phyloP scores from a whole-genome alignment of 2,329 filamentous ascomycete genomes.

The Exophiala viscosa region DNA sequence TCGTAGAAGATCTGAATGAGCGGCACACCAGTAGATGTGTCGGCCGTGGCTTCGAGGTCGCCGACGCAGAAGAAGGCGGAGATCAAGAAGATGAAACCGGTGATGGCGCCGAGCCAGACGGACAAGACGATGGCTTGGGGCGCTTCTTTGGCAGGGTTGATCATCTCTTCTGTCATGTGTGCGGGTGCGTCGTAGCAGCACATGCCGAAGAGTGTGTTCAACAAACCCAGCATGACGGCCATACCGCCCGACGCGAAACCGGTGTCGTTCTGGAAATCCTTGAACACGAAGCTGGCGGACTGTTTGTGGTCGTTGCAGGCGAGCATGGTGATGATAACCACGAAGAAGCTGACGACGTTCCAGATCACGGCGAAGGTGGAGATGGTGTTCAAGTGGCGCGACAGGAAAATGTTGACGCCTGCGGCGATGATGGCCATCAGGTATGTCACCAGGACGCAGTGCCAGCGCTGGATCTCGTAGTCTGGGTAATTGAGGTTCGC shows the following conservation, averaged over 20 bases:
- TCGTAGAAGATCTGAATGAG: conserved; percentile 54
- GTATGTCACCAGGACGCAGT: conserved; percentile 53
- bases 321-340: conserved; percentile 51
- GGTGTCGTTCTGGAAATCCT: conserved; percentile 47
- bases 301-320: conserved; percentile 54
- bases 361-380: conserved; percentile 40
- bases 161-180: conserved; percentile 57
- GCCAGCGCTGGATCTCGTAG: conserved; percentile 55
- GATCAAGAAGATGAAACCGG: conserved; percentile 49
- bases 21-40: conserved; percentile 48
- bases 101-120: conserved; percentile 44
- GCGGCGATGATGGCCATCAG: conserved; percentile 45
- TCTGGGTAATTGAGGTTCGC: conserved; percentile 51
- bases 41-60: conserved; percentile 46
- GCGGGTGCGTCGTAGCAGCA: conserved; percentile 28
- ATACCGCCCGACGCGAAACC: conserved; percentile 51
- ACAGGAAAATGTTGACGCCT: conserved; percentile 49
- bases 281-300: conserved; percentile 55
- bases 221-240: conserved; percentile 51
- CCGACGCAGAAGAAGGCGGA: conserved; percentile 52
- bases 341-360: conserved; percentile 53
- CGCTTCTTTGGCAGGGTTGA: conserved; percentile 45
- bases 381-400: conserved; percentile 51
- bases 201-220: conserved; percentile 46
- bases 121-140: conserved; percentile 48